Evolutionary conservation across 1,139 yeast genomes (phyloP), one percentile per base, ranked within the genome.

Genomic region (Candida anutae): DNA sequence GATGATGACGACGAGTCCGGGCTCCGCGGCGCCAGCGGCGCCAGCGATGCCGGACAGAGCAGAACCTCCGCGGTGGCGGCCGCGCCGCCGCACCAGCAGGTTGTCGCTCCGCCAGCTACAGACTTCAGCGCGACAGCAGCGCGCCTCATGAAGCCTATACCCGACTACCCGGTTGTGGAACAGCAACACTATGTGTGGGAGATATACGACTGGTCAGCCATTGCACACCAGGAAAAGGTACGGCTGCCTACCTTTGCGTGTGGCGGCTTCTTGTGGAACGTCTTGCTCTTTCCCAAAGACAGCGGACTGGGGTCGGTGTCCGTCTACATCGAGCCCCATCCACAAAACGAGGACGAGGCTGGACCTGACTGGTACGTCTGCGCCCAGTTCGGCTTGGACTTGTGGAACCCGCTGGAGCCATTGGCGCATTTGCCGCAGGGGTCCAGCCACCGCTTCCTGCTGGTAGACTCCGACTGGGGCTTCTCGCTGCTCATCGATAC

Each of bases 391-490:
- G 85, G 85, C 3, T 68, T 90, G 27, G 83, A 80, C 34, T 63
- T 85, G 37, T 88, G 95, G 75, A 83, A 83, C 47, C 94, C 95
- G 1, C 58, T 63, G 8, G 74, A 78, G 42, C 80, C 90, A 0
- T 55, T 67, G 6, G 61, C 74, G 14, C 76, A 72, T 45, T 64
- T 76, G 21, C 59, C 71, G n/a, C 77, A 74, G 43, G 66, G 71
- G n/a, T 81, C 95, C 0, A 72, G 71, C 34, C 96, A 87, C 48
- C 64, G 98, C 36, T 90, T 85, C 55, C 75, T 66, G 42, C 62
- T 74, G 12, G 65, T 68, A 29, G 95, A 84, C 35, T 71, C 85
- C 2, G 98, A 90, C 53, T 90, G 99, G 99, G 99, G 99, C 17
- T 90, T 90, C 52, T 74, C 88, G 5, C 76, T 78, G 31, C 77